These are phyloP conservation scores for Trametes hirsuta DNA, from an alignment of 1,284 basidiomycete genomes.

Conservation along the genomic window DNA sequence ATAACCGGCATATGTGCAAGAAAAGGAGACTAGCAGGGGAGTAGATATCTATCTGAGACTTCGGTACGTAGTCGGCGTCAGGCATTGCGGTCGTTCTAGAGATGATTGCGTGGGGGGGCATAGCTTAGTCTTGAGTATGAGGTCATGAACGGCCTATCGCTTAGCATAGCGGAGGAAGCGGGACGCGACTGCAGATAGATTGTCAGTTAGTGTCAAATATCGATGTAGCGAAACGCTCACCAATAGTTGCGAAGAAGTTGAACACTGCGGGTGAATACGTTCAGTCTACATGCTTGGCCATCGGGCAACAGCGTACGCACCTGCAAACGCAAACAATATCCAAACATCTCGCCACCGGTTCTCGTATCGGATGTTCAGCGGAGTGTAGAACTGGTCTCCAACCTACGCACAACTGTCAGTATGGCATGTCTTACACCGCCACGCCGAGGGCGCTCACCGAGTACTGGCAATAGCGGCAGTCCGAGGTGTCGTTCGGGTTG, in stretches of 20 bases:
- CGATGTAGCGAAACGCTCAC: conserved; percentile 41
- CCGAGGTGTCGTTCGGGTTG: conserved; percentile 62
- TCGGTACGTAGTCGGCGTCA: background rate
- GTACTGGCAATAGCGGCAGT: conserved; percentile 80
- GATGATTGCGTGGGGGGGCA: background rate
- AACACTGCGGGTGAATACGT: conserved; percentile 46
- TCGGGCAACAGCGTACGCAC: conserved; percentile 37
- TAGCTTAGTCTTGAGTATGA: background rate
- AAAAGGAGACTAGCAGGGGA: no score
- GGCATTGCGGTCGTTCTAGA: background rate
- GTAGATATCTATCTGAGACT: no score
- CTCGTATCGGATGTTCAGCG: conserved; percentile 70
- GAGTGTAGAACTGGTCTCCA: conserved; percentile 74
- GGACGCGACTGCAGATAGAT: conserved; percentile 50
- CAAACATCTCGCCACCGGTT: conserved; percentile 77
- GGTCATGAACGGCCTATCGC: conserved; percentile 40
- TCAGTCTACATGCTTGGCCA: background rate
- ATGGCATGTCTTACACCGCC: background rate
- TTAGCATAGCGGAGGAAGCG: conserved; percentile 75
- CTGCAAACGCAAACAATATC: conserved; percentile 67
- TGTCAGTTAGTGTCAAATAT: background rate
- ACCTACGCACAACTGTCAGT: conserved; percentile 29
- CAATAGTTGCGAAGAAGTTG: conserved; percentile 72
- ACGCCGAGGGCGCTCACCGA: conserved; percentile 29
- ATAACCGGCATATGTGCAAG: no score